These are phyloP conservation scores for Agaricus blazei DNA, from an alignment of 768 basidiomycete genomes.

Conservation along the genomic window DNA sequence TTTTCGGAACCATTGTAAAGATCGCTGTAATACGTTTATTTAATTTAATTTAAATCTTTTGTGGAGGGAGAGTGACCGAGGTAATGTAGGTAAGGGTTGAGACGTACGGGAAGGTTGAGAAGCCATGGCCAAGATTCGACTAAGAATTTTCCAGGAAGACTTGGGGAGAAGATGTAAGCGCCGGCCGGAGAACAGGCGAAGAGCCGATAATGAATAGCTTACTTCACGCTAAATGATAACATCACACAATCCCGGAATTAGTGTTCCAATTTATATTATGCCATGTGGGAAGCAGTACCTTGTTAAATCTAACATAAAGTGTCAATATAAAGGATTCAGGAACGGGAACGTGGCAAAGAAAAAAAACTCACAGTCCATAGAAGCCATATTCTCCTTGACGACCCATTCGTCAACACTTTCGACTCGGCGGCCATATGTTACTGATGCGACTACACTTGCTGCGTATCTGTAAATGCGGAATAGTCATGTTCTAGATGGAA, in stretches of 20 bases:
- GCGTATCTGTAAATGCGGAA: conserved; percentile 26
- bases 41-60: too few species aligned
- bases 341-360: background rate
- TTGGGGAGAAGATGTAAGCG: background rate
- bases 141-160: conserved; percentile 8
- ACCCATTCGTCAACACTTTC: conserved; percentile 42
- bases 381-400: conserved; percentile 39
- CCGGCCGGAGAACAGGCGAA: background rate
- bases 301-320: background rate
- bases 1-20: conserved; percentile 26
- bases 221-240: conserved; percentile 5
- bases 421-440: conserved; percentile 27
- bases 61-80: background rate
- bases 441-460: conserved; percentile 26
- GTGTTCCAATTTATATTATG: background rate
- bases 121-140: conserved; percentile 10
- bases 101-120: conserved; percentile 10
- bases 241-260: background rate
- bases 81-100: background rate
- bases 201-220: background rate
- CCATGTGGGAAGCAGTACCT: background rate
- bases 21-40: conserved; percentile 13
- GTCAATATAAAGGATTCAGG: background rate
- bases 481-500: background rate
- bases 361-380: conserved; percentile 33